Evolutionary conservation across 164 flowering plant species (phyloP), one percentile per base, ranked within the genome.

Genomic region (Litsea cubeba): DNA sequence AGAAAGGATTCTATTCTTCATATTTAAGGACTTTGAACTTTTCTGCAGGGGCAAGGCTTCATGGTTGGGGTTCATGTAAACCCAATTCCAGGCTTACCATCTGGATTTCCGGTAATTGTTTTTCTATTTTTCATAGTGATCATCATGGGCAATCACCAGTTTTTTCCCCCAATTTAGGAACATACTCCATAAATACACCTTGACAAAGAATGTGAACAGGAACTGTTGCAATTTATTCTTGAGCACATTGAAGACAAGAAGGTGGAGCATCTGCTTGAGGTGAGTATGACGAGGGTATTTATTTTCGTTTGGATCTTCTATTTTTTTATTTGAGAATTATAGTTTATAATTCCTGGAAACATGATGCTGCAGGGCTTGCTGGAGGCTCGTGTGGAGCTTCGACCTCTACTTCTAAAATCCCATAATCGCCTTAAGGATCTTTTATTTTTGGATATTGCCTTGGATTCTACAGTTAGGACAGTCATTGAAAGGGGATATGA

Each of bases 61-160:
- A 95, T 95, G 99, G 98, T 93, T 75, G 97, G 98, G 40, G 98
- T 93, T 79, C 80, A 91, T 73, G 90, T 95, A 82, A 87, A 93
- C 85, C 97, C 99, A 63, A 77, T 93, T 68, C 68, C 90, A 26
- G 97, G 95, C 79, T 80, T 95, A 85, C 97, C 99, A 75, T 86
- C 95, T 77, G 91, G 87, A 73, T 90, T 87, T 82, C 94, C 87
- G 73, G 99, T 95, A 89, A 80, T 46, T 64, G 69, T 69, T 20
- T 69, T 20, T 46, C 14, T 18, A 58, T 73, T 40, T 18, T 12
- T 72, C 65, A 6, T 20, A n/a, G 28, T 65, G 26, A 25, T 28
- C 46, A 66, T 66, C 69, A 28, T 63, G 15, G 25, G 54, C 60
- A 30, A 58, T 65, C 64, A 68, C 30, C 35, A 66, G 20, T 50